Percentiles rank a stretch among this genome's conserved stretches.
phyloP scores from a whole-genome alignment of 495 filamentous ascomycete genomes.

The Usnea hakonensis region DNA sequence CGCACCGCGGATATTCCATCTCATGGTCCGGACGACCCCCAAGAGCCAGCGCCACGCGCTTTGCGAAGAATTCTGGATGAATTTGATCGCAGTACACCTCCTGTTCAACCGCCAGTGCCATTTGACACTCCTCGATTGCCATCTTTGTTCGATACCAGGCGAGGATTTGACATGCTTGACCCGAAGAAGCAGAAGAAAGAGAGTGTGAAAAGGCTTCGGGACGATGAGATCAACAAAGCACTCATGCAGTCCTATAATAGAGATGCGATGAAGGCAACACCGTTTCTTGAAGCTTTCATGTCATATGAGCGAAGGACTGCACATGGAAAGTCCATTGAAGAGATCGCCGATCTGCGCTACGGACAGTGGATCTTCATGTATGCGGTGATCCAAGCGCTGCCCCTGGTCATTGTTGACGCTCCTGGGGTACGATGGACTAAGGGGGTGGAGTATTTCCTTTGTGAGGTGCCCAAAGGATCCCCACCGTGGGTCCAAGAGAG shows the following conservation, averaged over 20 bases:
- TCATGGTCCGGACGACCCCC: conserved; percentile 34
- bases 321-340: conserved; percentile 59
- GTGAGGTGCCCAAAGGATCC: conserved; percentile 73
- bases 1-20: conserved; percentile 30
- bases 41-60: conserved; percentile 42
- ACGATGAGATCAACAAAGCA: conserved; percentile 65
- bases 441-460: conserved; percentile 94
- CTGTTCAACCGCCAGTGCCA: conserved; percentile 83
- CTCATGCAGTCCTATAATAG: conserved; percentile 70
- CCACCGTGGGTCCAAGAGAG: conserved; percentile 78
- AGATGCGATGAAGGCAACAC: conserved; percentile 53
- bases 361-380: conserved; percentile 97
- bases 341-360: conserved; percentile 67
- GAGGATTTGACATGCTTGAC: conserved; percentile 53
- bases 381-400: conserved; percentile 79
- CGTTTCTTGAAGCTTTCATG: conserved; percentile 73
- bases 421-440: conserved; percentile 68
- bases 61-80: conserved; percentile 72
- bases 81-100: conserved; percentile 79
- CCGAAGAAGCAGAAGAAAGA: conserved; percentile 62
- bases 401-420: conserved; percentile 83
- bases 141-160: conserved; percentile 51
- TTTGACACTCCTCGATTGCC: conserved; percentile 83
- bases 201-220: conserved; percentile 60
- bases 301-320: conserved; percentile 74